Evolutionary conservation across 495 filamentous ascomycete species (phyloP), one percentile per base, ranked within the genome.

Genomic region (Pyrenula massariospora): DNA sequence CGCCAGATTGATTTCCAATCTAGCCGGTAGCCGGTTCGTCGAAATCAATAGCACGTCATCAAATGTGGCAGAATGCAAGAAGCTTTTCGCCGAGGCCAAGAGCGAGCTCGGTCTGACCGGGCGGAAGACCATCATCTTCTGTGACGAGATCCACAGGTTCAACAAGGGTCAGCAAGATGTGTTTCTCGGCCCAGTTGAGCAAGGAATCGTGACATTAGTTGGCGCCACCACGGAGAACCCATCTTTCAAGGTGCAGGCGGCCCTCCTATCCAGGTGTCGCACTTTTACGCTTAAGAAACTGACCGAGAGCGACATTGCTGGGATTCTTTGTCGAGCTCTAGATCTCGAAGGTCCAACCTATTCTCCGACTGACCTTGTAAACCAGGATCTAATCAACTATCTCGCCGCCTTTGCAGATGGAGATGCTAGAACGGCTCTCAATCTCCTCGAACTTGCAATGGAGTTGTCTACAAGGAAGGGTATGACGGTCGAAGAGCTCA

Each of bases 181-280:
- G 1, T 97, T 97, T 60, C 69, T 98, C 10, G 90, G 87, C 2
- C 91, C 92, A 0, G 93, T 98, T 2, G 93, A 98, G 64, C 84
- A 85, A 10, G 93, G 93, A 10, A 85, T 88, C 25, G 83, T 97
- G 61, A 95, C 89, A 5, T 75, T 98, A 48, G 95, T 96, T 59
- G 93, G 91, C 23, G 93, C 93, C 23, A 97, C 93, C 10, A 98
- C 93, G 1, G 93, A 98, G 66, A 98, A 98, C 65, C 93, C 93
- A 0, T 89, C 84, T 22, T 98, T 98, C 74, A 95, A 95, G 65
- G 82, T 98, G 49, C 86, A 95, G 63, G 85, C 82, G 58, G 90
- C 93, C 1, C 76, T 98, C 25, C 75, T 96, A 12, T 95, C 89
- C 36, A 79, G 93, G 42, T 96, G 92, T 69, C 79, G 93, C 52